Conservation (phyloP, 2,329 filamentous ascomycete species). For the Talaromyces sp. region DNA sequence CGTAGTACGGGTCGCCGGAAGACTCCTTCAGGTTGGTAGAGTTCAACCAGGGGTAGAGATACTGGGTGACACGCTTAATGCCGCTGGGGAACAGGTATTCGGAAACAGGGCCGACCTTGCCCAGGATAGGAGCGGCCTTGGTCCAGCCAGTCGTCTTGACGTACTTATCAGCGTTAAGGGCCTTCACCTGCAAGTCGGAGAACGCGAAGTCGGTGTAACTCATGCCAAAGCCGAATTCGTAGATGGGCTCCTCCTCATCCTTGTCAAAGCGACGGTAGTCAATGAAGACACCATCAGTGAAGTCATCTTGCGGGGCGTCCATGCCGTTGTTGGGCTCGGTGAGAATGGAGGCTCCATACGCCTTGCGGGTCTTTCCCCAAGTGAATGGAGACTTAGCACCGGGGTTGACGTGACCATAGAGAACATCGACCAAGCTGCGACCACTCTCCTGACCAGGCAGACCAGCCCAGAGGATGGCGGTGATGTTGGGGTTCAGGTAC, state of each 20-base stretch:
- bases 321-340: conserved; percentile 61
- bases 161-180: conserved; percentile 52
- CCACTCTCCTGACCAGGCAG: conserved; percentile 76
- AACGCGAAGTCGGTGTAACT: conserved; percentile 66
- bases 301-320: conserved; percentile 60
- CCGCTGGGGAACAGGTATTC: conserved; percentile 60
- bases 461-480: conserved; percentile 74
- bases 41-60: conserved; percentile 69
- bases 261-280: conserved; percentile 57
- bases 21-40: conserved; percentile 57
- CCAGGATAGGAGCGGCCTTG: conserved; percentile 56
- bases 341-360: conserved; percentile 61
- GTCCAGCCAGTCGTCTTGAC: conserved; percentile 57
- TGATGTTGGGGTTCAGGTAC: conserved; percentile 66
- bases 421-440: conserved; percentile 71
- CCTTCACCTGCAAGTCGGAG: conserved; percentile 58
- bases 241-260: conserved; percentile 58
- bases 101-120: conserved; percentile 50
- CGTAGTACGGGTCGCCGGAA: conserved; percentile 58
- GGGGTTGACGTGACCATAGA: conserved; percentile 69
- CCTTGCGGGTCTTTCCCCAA: conserved; percentile 55
- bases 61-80: conserved; percentile 54
- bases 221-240: conserved; percentile 65
- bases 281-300: conserved; percentile 64
- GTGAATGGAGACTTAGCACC: conserved; percentile 66